Base-by-base conservation (phyloP, 805 yeast genomes). In the Saccharomycopsis lassenensis region DNA sequence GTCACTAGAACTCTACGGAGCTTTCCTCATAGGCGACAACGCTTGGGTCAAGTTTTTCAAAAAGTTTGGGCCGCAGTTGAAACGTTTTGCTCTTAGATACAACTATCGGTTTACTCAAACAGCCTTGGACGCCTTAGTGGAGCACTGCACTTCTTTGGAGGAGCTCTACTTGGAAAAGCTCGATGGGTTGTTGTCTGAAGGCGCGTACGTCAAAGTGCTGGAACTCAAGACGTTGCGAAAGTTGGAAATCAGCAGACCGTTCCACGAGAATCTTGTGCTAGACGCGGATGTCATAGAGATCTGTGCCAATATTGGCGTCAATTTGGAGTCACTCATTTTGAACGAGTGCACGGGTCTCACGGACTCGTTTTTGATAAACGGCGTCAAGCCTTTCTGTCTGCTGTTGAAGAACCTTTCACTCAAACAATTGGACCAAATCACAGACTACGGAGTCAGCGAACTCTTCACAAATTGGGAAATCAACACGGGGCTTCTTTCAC, bases 81-180 rank as follows among this genome's bases (percentile, higher is more conserved):
- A 57, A 17, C 59, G 62, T 29, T 72, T 91, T 46, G 77, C 77
- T 43, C 53, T 91, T 7, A 63, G 75, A 24, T 83, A 85, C 50
- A 89, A 96, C 1, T 95, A 89, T 52, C 63, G 97, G 37, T 77
- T 91, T 45, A 67, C 75, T 10, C 70, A 77, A 39, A 77, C 71
- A 32, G 74, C 86, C 0, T 53, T 89, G 18, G 65, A 73, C 3
- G 54, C 74, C 14, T 51, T 91, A 29, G 59, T 82, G 14, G 79
- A 71, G 31, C 68, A 67, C 37, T 72, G 86, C 51, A 73, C 74
- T n/a, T 62, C 62, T 17, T 53, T 91, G 24, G 65, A 64, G n/a
- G 58, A 63, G 3, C 57, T 91, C 26, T 66, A 74, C 24, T 52
- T 91, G 18, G 68, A 79, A 4, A 60, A 89, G 35, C 57, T 91